A percentile compares a stretch with the other conserved stretches of the same genome.
phyloP scores from a whole-genome alignment of 352 stramenopile genomes.

The Globisporangium lucens region DNA sequence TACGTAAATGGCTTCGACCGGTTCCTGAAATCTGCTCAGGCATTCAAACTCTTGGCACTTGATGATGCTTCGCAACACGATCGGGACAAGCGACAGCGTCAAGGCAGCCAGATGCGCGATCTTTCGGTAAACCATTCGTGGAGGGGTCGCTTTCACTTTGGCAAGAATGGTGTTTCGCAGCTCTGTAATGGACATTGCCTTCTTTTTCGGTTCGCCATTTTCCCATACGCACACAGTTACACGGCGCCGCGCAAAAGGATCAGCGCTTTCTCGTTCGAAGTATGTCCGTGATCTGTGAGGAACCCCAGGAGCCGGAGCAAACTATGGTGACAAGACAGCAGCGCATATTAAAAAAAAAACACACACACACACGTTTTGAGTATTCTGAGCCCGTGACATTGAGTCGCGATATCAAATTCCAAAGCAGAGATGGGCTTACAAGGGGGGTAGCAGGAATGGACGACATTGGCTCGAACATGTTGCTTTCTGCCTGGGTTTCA shows the following conservation, averaged over 20 bases:
- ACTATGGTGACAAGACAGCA: constrained; percentile 4
- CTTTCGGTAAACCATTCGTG: constrained; percentile 66
- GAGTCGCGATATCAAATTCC: background rate
- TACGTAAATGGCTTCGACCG: constrained; percentile 37
- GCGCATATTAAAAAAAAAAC: constrained; percentile 7
- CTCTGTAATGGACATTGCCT: constrained; percentile 78
- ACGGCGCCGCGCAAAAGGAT: constrained; percentile 58
- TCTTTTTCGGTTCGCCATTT: constrained; percentile 58
- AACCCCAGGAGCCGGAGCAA: constrained; percentile 21
- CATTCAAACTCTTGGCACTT: constrained; percentile 65
- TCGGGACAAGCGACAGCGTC: constrained; percentile 56
- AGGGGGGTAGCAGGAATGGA: constrained; percentile 24
- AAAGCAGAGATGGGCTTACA: constrained; percentile 12
- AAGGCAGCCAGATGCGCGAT: constrained; percentile 55
- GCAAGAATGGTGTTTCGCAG: constrained; percentile 76
- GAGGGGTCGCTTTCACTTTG: constrained; percentile 75
- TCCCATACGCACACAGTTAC: constrained; percentile 82
- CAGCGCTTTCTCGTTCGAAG: constrained; percentile 30
- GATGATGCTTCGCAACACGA: constrained; percentile 47
- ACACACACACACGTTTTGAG: background rate
- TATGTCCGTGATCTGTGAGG: constrained; percentile 33
- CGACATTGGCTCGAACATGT: constrained; percentile 33
- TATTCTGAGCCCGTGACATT: constrained; percentile 2
- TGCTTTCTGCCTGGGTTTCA: constrained; percentile 38
- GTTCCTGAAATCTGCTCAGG: constrained; percentile 43